phyloP scores from a whole-genome alignment of 495 filamentous ascomycete genomes.

The Talaromyces adpressus region DNA sequence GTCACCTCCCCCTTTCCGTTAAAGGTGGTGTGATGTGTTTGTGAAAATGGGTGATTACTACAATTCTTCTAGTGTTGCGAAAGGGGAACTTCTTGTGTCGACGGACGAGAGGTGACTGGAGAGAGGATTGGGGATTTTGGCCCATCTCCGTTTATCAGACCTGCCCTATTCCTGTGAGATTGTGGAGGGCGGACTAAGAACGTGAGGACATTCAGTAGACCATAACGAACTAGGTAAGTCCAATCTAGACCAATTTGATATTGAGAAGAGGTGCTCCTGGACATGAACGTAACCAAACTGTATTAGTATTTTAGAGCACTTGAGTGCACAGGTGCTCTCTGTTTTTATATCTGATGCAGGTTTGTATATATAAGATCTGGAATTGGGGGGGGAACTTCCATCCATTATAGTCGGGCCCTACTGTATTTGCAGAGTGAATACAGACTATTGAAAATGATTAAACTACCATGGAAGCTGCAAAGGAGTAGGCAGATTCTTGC shows the following conservation, averaged over 20 bases:
- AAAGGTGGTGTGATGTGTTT: neutral
- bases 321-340: no score
- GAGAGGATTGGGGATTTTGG: neutral
- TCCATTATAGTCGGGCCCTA: no score
- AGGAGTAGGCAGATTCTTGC: slow-evolving; percentile 53
- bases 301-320: no score
- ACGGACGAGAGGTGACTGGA: neutral
- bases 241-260: no score
- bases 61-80: neutral
- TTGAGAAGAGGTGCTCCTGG: no score
- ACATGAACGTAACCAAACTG: no score
- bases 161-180: slow-evolving; percentile 36
- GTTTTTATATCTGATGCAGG: no score
- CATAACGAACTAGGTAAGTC: no score
- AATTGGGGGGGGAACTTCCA: no score
- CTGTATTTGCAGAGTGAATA: no score
- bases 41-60: neutral
- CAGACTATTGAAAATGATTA: neutral
- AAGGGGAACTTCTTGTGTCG: neutral
- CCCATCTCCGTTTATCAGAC: slow-evolving; percentile 41
- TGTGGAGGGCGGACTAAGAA: slow-evolving; percentile 48
- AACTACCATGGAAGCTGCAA: slow-evolving; percentile 63
- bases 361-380: no score
- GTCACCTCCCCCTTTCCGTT: neutral
- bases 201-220: slow-evolving; percentile 30